These are phyloP conservation scores for Sporothrix globosa DNA, from an alignment of 2,329 filamentous ascomycete species.

Conservation along the genomic window DNA sequence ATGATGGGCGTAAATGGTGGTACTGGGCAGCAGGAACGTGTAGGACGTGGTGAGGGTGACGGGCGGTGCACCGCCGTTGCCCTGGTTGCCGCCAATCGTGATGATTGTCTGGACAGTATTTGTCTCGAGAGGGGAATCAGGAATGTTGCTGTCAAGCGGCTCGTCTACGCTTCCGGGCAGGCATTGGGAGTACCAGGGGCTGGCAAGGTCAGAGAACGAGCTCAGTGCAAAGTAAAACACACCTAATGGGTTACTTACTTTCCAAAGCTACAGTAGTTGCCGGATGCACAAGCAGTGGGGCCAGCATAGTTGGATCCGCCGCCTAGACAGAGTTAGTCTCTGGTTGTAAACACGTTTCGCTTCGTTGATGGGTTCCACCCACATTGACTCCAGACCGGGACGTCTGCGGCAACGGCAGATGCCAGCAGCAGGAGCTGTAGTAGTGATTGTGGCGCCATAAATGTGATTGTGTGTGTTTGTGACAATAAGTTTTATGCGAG, in stretches of 20 bases:
- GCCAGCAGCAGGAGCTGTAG: constrained; percentile 8
- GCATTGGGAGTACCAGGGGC: constrained; percentile 34
- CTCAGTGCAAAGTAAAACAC: too few species aligned
- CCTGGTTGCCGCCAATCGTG: constrained; percentile 21
- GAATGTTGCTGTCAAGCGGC: constrained; percentile 22
- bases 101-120: constrained; percentile 30
- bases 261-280: constrained; percentile 28
- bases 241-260: not conserved
- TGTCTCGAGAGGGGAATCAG: constrained; percentile 31
- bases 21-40: constrained; percentile 28
- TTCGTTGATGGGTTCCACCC: not conserved
- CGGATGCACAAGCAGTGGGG: constrained; percentile 10
- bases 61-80: constrained; percentile 19
- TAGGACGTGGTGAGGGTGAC: constrained; percentile 30
- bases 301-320: constrained; percentile 14
- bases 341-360: too few species aligned
- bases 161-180: constrained; percentile 27
- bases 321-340: not conserved
- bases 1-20: constrained; percentile 25
- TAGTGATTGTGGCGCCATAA: constrained; percentile 18
- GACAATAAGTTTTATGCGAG: not conserved
- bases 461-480: not conserved
- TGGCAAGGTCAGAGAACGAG: not conserved
- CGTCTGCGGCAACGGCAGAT: constrained; percentile 8
- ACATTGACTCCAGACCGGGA: constrained; percentile 26